These are phyloP conservation scores for Macadamia tetraphylla DNA, from an alignment of 164 flowering plant genomes.

Conservation along the genomic window DNA sequence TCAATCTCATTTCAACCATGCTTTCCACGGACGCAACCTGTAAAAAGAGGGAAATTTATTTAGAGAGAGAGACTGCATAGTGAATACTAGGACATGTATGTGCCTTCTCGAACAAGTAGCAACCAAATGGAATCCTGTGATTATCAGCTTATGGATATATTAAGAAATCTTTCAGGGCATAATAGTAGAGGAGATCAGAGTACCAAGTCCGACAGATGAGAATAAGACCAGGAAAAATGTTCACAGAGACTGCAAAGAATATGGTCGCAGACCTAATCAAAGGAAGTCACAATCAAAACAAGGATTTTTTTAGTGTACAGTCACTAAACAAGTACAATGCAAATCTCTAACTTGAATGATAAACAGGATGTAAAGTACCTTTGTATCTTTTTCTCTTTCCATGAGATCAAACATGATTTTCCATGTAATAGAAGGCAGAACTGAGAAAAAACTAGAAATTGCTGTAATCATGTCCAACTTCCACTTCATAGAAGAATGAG, in stretches of 20 bases:
- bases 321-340: not conserved
- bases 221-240: constrained; percentile 46
- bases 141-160: not conserved
- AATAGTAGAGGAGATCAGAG: not conserved
- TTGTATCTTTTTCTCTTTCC: constrained; percentile 49
- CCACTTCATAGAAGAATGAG: constrained; percentile 37
- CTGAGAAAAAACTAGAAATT: constrained; percentile 58
- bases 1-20: constrained; percentile 26
- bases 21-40: constrained; percentile 51
- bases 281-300: not conserved
- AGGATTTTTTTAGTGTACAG: not conserved
- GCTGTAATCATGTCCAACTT: constrained; percentile 61
- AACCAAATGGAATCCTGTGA: not conserved
- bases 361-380: constrained; percentile 33
- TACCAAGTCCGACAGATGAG: constrained; percentile 62
- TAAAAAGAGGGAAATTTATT: not conserved
- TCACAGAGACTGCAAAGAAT: constrained; percentile 52
- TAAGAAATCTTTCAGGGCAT: not conserved
- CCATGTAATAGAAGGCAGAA: constrained; percentile 63
- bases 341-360: not conserved
- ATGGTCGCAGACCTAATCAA: constrained; percentile 42
- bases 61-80: not conserved
- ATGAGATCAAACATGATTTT: constrained; percentile 52
- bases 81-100: not conserved
- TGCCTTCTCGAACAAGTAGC: not conserved